These are phyloP conservation scores for Erodium trifolium DNA, from an alignment of 441 rosid genomes.

Conservation along the genomic window DNA sequence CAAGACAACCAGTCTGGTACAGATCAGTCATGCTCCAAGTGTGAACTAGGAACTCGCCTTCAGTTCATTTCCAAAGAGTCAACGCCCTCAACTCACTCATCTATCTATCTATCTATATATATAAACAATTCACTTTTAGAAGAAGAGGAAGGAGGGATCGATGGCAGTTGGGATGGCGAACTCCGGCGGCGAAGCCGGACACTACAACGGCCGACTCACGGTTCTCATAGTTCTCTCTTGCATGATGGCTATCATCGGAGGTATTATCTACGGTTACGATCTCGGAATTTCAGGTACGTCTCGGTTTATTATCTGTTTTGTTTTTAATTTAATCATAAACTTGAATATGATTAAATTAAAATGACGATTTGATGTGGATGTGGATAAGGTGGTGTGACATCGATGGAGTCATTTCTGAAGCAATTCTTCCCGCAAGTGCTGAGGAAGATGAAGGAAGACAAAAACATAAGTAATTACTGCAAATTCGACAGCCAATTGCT, in stretches of 20 bases:
- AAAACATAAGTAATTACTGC: slow-evolving; percentile 22
- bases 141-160: too few species aligned
- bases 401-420: slow-evolving; percentile 12
- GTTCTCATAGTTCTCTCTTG: slow-evolving; percentile 5
- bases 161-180: not conserved
- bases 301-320: too few species aligned
- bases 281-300: slow-evolving; percentile 10
- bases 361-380: not conserved
- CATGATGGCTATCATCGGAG: slow-evolving; percentile 18
- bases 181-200: not conserved
- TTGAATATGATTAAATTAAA: too few species aligned
- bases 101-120: too few species aligned
- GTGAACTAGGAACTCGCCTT: too few species aligned
- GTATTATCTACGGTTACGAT: slow-evolving; percentile 16
- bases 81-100: too few species aligned
- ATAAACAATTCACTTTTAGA: too few species aligned
- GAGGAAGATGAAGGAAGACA: not conserved
- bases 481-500: slow-evolving; percentile 23
- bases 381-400: slow-evolving; percentile 11
- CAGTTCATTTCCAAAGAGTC: too few species aligned
- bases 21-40: too few species aligned
- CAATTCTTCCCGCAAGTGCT: slow-evolving; percentile 17
- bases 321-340: too few species aligned
- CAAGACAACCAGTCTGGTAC: too few species aligned
- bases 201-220: not conserved